Evolutionary conservation across 2,329 filamentous ascomycete genomes (phyloP).

Genomic region (Malbranchea cinnamomea): DNA sequence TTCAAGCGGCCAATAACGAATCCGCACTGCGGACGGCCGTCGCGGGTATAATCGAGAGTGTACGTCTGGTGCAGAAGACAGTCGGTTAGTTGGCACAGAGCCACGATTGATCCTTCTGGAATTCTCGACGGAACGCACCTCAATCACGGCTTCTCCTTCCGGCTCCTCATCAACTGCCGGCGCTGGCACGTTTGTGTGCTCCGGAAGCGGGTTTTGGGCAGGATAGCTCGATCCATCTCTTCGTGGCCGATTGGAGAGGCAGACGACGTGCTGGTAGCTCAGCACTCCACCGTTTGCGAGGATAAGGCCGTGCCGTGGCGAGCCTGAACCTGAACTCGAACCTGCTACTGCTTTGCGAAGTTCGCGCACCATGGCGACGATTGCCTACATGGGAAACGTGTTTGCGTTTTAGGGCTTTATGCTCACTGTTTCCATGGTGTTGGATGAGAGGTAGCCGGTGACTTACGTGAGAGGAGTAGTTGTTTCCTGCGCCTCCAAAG

Average conservation of each 20-base stretch:
- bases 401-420: too few species aligned
- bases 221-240: slow-evolving; percentile 32
- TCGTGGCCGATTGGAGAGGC: slow-evolving; percentile 36
- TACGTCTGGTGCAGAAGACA: slow-evolving; percentile 35
- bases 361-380: slow-evolving; percentile 41
- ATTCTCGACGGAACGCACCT: slow-evolving; percentile 26
- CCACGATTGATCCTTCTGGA: not conserved
- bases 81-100: not conserved
- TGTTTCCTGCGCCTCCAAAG: slow-evolving; percentile 57
- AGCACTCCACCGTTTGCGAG: slow-evolving; percentile 51
- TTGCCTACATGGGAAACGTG: slow-evolving; percentile 23
- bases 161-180: slow-evolving; percentile 30
- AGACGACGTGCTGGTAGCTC: slow-evolving; percentile 50
- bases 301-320: slow-evolving; percentile 37
- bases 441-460: not conserved
- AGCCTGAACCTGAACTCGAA: slow-evolving; percentile 27
- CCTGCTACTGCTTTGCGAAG: too few species aligned
- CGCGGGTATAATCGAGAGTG: slow-evolving; percentile 41
- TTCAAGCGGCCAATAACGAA: slow-evolving; percentile 40
- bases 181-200: slow-evolving; percentile 23
- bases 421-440: too few species aligned
- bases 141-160: slow-evolving; percentile 37
- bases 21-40: slow-evolving; percentile 33
- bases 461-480: slow-evolving; percentile 52
- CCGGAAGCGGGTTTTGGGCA: slow-evolving; percentile 29